Percentiles rank a stretch among this genome's conserved stretches.
phyloP scores from a whole-genome alignment of 2,329 filamentous ascomycete genomes.

The Bertia moriformis region DNA sequence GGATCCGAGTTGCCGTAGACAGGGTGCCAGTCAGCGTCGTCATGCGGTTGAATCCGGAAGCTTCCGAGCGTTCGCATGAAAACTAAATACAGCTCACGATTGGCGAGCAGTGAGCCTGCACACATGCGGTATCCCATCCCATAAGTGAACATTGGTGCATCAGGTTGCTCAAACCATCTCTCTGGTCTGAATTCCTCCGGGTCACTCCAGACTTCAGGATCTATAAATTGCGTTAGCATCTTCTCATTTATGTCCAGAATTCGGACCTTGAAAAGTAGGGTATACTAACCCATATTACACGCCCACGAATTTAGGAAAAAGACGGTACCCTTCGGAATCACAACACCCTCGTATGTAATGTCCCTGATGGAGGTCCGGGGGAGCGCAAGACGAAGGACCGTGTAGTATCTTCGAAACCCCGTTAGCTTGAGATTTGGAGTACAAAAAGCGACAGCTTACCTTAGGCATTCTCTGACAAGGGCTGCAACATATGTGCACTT shows the following conservation, averaged over 20 bases:
- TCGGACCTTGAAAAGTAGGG: conserved; percentile 2
- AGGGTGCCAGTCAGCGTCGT: conserved; percentile 41
- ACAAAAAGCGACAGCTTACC: conserved; percentile 13
- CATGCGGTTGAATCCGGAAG: conserved; percentile 39
- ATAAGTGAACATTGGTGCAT: conserved; percentile 50
- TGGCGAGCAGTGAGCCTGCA: conserved; percentile 45
- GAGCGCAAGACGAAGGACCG: conserved; percentile 45
- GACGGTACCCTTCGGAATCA: conserved; percentile 47
- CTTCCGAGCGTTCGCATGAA: conserved; percentile 47
- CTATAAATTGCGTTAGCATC: conserved; percentile 12
- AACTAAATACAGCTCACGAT: conserved; percentile 49
- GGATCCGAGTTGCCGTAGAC: conserved; percentile 44
- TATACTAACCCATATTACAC: conserved; percentile 46
- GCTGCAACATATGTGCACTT: conserved; percentile 49
- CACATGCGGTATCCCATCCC: conserved; percentile 57
- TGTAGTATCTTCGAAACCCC: conserved; percentile 32
- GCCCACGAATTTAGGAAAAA: conserved; percentile 56
- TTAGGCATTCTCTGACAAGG: conserved; percentile 44
- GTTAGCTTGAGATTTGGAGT: neutral
- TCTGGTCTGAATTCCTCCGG: conserved; percentile 44
- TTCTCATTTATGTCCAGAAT: too few relatives aligned
- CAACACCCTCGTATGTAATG: conserved; percentile 37
- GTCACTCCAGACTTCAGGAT: conserved; percentile 40
- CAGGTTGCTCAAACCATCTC: conserved; percentile 47
- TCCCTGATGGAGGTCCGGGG: conserved; percentile 47